Conservation (phyloP, 805 yeast species). For the Metschnikowia gelsemii region DNA sequence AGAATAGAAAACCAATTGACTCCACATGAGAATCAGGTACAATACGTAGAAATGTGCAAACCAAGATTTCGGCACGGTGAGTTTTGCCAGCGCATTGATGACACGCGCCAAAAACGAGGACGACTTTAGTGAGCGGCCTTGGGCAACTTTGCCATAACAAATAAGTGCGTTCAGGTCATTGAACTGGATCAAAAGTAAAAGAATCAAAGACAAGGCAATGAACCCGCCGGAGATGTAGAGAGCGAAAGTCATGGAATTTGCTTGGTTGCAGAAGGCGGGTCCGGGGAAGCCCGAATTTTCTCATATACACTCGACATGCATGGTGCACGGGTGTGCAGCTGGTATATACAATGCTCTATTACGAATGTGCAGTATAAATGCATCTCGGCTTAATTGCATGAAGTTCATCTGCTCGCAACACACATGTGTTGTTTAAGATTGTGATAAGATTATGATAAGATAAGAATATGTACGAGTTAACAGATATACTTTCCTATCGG, state of each 20-base stretch:
- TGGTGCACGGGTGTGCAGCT: constrained; percentile 5
- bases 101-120: constrained; percentile 1
- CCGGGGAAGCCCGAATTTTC: too few relatives aligned
- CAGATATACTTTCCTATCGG: too few relatives aligned
- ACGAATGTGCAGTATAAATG: too few relatives aligned
- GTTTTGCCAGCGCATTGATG: constrained; percentile 7
- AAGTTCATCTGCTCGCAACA: too few relatives aligned
- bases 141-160: constrained; percentile 18
- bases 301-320: too few relatives aligned
- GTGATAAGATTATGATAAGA: too few relatives aligned
- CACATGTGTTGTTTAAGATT: too few relatives aligned
- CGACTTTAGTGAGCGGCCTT: not conserved
- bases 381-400: too few relatives aligned
- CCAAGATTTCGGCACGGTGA: constrained; percentile 61
- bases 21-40: constrained; percentile 37
- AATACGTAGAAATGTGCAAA: constrained; percentile 61
- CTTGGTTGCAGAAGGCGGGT: too few relatives aligned
- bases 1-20: constrained; percentile 16
- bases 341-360: not conserved
- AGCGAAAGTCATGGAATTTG: constrained; percentile 1
- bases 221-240: constrained; percentile 3
- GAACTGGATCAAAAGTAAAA: constrained; percentile 7
- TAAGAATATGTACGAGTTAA: too few relatives aligned
- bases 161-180: constrained; percentile 13
- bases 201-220: constrained; percentile 4